Evolutionary conservation across 2,329 filamentous ascomycete genomes (phyloP), one percentile per base, ranked within the genome.

Genomic region (Fusarium ramigenum): DNA sequence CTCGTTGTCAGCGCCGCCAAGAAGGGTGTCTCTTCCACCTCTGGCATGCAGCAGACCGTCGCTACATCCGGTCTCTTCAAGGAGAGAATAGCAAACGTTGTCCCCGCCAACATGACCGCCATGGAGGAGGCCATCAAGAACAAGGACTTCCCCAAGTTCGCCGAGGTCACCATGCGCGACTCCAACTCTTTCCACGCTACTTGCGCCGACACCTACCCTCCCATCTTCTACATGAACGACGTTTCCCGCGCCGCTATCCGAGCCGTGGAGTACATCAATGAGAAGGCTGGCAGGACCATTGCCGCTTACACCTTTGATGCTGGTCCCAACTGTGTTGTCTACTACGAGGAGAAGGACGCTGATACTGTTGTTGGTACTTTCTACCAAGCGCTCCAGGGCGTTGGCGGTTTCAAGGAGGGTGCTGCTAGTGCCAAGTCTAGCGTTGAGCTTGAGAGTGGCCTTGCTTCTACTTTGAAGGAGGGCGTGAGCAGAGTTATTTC

Each of bases 181-280:
- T 97, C 93, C 80, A 99, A 99, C 85, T 94, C 91, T 67, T 99
- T 99, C 90, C 96, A 99, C 83, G 94, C 96, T 42, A 94, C 92
- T 64, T 98, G 96, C 82, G 87, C 97, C 77, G 96, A 99, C 82
- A 98, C 96, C 4, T 95, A 94, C 84, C 96, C 97, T 49, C 96
- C 97, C 23, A 99, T 99, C 80, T 98, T 97, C 84, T 99, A 99
- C 87, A 92, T 99, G 88, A 99, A 98, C 84, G 96, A 99, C 81
- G 92, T 96, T 21, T 96, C 93, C 25, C 88, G 93, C 42, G 94
- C 96, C 3, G 95, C 96, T 10, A 94, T 99, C 68, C 89, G 94
- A 59, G 91, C 94, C 21, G 95, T 98, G 36, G 95, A 99, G 85
- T 89, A 91, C 76, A 93, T 98, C 84, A 99, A 99, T 80, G 87